These are phyloP conservation scores for Naganishia cerealis DNA, from an alignment of 1,284 basidiomycete species.

Conservation along the genomic window DNA sequence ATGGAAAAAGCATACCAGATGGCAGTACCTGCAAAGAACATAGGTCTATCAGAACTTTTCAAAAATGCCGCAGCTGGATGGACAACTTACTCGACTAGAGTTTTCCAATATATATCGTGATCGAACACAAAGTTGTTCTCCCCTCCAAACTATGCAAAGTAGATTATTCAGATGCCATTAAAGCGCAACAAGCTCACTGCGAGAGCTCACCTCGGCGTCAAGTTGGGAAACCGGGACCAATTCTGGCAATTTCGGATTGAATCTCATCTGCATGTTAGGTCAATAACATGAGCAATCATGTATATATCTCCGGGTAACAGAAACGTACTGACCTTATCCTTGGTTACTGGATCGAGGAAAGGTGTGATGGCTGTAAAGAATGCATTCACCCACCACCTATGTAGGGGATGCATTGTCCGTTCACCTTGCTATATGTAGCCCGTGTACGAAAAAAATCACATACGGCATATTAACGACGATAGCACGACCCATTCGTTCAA, in stretches of 20 bases:
- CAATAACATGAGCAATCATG: conserved; percentile 3
- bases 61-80: neutral
- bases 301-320: conserved; percentile 3
- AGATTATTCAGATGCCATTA: neutral
- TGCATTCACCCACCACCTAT: conserved; percentile 66
- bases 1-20: conserved; percentile 13
- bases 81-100: conserved; percentile 63
- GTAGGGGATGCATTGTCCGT: conserved; percentile 8
- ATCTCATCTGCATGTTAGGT: conserved; percentile 65
- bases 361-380: conserved; percentile 85
- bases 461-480: conserved; percentile 78
- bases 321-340: conserved; percentile 68
- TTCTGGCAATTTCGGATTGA: conserved; percentile 77
- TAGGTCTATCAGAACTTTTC: neutral
- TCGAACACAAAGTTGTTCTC: conserved; percentile 75
- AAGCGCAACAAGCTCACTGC: neutral
- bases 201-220: conserved; percentile 60
- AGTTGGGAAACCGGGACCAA: conserved; percentile 74
- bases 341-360: conserved; percentile 84
- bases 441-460: conserved; percentile 36
- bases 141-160: conserved; percentile 65
- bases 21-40: conserved; percentile 9
- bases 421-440: conserved; percentile 2
- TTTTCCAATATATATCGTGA: conserved; percentile 72
- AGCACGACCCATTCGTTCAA: conserved; percentile 71